phyloP scores from a whole-genome alignment of 169 alveolate species.

The Babesia sp. region DNA sequence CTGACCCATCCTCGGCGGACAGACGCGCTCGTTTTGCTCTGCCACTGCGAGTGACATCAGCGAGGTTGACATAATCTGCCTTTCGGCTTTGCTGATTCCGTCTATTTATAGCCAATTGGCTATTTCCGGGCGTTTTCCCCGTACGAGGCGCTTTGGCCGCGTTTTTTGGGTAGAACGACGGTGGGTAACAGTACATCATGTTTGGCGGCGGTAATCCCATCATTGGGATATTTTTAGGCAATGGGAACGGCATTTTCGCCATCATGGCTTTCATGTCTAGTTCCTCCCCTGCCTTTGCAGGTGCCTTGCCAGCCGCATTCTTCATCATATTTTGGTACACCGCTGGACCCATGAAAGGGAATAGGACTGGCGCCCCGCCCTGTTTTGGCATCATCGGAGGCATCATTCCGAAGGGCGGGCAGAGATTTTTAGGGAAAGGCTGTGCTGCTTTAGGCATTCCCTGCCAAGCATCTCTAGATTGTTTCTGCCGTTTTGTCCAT shows the following conservation, averaged over 20 bases:
- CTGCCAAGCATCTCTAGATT: slow-evolving; percentile 21
- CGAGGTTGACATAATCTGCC: slow-evolving; percentile 2
- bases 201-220: slow-evolving; percentile 39
- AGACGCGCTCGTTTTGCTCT: slow-evolving; percentile 16
- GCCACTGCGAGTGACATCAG: slow-evolving; percentile 7
- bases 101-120: slow-evolving; percentile 1
- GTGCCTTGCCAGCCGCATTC: slow-evolving; percentile 28
- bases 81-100: not conserved
- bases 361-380: slow-evolving; percentile 17
- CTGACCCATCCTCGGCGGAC: slow-evolving; percentile 17
- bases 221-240: slow-evolving; percentile 40
- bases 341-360: slow-evolving; percentile 46
- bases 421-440: slow-evolving; percentile 22
- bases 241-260: slow-evolving; percentile 48
- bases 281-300: slow-evolving; percentile 48
- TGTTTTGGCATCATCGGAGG: slow-evolving; percentile 48
- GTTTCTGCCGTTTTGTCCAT: slow-evolving; percentile 38
- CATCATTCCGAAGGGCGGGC: slow-evolving; percentile 41
- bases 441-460: slow-evolving; percentile 13
- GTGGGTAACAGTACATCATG: slow-evolving; percentile 22
- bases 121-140: slow-evolving; percentile 7
- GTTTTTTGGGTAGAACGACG: slow-evolving; percentile 15
- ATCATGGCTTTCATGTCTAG: slow-evolving; percentile 49
- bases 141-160: slow-evolving; percentile 6
- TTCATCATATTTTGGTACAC: slow-evolving; percentile 53